These are phyloP conservation scores for Pluteus cervinus DNA, from an alignment of 768 basidiomycete species.

Conservation along the genomic window DNA sequence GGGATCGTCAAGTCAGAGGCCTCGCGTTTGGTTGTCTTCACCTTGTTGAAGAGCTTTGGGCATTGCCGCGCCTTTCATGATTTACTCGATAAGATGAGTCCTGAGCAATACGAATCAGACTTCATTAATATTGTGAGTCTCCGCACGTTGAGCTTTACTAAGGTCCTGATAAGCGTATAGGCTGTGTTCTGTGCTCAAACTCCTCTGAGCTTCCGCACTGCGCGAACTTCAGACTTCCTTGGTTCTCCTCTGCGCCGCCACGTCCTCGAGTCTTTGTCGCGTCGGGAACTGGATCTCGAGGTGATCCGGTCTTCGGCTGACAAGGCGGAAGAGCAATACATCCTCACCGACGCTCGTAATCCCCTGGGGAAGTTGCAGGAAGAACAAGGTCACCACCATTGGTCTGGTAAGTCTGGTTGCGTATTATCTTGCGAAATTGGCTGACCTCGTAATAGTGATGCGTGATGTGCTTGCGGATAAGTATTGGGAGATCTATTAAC, in stretches of 20 bases:
- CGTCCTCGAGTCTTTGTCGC: conserved; percentile 44
- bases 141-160: background rate
- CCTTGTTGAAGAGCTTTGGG: conserved; percentile 64
- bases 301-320: conserved; percentile 38
- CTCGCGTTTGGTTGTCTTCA: conserved; percentile 60
- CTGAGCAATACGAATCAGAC: conserved; percentile 41
- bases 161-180: conserved; percentile 27
- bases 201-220: conserved; percentile 54
- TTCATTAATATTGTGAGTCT: conserved; percentile 70
- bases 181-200: conserved; percentile 74
- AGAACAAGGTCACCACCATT: conserved; percentile 61
- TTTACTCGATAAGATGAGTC: conserved; percentile 33
- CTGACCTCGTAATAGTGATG: conserved; percentile 52
- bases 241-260: conserved; percentile 61
- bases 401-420: conserved; percentile 51
- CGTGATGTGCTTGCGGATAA: conserved; percentile 63
- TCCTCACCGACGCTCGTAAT: conserved; percentile 61
- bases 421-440: background rate
- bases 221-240: conserved; percentile 54
- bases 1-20: conserved; percentile 62
- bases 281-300: no score
- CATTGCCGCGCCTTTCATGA: conserved; percentile 86
- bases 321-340: conserved; percentile 32
- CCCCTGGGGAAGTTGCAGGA: conserved; percentile 62
- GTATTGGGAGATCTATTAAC: conserved; percentile 75